Evolutionary conservation across 2,329 filamentous ascomycete genomes (phyloP).

Genomic region (Ophiostoma pallidulum): DNA sequence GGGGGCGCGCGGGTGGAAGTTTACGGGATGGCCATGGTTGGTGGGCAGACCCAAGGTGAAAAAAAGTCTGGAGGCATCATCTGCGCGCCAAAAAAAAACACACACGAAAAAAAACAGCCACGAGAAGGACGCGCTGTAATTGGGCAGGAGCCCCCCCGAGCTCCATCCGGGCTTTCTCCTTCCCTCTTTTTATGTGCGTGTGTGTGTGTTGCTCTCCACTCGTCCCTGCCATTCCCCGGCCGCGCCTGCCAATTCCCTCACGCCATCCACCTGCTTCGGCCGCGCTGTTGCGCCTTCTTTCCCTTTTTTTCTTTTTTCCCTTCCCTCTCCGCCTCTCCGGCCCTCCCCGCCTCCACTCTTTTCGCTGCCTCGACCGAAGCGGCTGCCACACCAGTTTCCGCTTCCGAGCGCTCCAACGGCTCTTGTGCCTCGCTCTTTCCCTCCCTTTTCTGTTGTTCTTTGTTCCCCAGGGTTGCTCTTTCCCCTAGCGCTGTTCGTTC

Average conservation of each 20-base stretch:
- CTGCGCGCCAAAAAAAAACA: background rate
- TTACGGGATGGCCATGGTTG: slow-evolving; percentile 6
- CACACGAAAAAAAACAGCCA: slow-evolving; percentile 3
- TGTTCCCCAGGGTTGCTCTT: slow-evolving; percentile 7
- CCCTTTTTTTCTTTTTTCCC: background rate
- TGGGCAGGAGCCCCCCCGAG: slow-evolving; percentile 8
- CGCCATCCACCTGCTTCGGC: slow-evolving; percentile 4
- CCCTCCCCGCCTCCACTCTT: slow-evolving; percentile 14
- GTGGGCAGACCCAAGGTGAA: slow-evolving; percentile 2
- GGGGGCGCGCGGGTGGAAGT: slow-evolving; percentile 6
- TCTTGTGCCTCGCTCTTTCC: background rate
- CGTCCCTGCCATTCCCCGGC: background rate
- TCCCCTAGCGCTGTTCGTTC: background rate
- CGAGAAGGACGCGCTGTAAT: slow-evolving; percentile 14
- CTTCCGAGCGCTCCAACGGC: background rate
- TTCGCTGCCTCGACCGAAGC: background rate
- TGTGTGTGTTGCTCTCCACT: background rate
- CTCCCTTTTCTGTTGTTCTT: slow-evolving; percentile 2
- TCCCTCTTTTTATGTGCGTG: background rate
- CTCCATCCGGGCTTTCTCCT: slow-evolving; percentile 4
- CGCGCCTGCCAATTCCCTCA: slow-evolving; percentile 10
- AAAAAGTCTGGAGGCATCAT: slow-evolving; percentile 1
- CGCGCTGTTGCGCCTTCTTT: background rate
- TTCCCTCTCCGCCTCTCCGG: slow-evolving; percentile 14
- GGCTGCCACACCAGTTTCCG: slow-evolving; percentile 11